Base-by-base conservation (phyloP, 345 rosid genomes). In the Corchorus olitorius region DNA sequence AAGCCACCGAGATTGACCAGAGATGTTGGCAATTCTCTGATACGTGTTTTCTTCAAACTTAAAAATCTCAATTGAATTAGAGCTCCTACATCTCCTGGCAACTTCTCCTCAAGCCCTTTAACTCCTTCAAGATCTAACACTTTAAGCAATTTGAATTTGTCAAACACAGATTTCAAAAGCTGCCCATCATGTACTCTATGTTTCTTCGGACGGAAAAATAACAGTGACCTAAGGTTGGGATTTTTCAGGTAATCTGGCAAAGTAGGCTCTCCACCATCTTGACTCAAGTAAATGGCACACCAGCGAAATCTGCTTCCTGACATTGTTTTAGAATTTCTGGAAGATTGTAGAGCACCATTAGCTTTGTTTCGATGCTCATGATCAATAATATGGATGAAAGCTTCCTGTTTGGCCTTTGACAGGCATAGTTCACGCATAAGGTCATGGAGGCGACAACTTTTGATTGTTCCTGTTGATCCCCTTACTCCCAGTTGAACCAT, bases 361-460 rank as follows among this genome's bases (percentile, higher is more conserved):
- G 65, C 33, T 33, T 33, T 60, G 65, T 60, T 60, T 60, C 65
- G 35, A 3, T 49, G 77, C 54, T 4, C 19, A 0, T 66, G 79
- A 37, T 20, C 56, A 4, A 50, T 45, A 63, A 77, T 67, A 37
- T 54, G 65, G 5, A 82, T 61, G 55, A 84, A 84, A 50, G 72
- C 82, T 17, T 75, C 83, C 22, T 75, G 66, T 52, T 15, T 77
- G 20, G 84, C 86, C 64, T 78, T 84, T 1, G 6, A 33, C 72
- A 84, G 5, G 59, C 83, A 77, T 8, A 84, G 49, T 6, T 84
- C 86, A 19, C 87, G 81, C 81, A 87, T 79, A 62, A 82, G 76
- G 50, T 86, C 83, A 16, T 86, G 86, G 45, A 86, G 83, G 39
- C 65, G 81, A 20, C 87, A 86, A 16, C 73, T 74, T 65, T 78